Base-by-base conservation (phyloP, 2,329 filamentous ascomycete species). In the Ceratocystiopsis minuta region DNA sequence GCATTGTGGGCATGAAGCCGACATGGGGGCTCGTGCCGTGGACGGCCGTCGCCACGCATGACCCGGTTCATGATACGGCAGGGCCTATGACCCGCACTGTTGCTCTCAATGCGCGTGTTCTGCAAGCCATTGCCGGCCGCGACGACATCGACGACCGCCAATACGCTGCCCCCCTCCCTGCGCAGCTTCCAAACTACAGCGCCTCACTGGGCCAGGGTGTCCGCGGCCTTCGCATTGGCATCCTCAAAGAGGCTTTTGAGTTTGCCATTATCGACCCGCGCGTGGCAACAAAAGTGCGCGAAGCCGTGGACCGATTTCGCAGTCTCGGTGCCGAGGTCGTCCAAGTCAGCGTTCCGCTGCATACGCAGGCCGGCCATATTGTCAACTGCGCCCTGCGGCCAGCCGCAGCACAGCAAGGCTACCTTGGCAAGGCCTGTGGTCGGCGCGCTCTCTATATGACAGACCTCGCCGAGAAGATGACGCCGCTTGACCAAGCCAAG, bases 71-170 rank as follows among this genome's bases (percentile, higher is more conserved):
- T 34, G 56, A 58, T 41, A 52, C 55, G 16, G 48, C 42, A 6
- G 56, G 56, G 0, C 56, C 56, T 3, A 54, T 58, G 49, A 43
- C 56, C 4, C 48, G 36, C 18, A 54, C 45, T 2, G 51, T 52
- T 3, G 46, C 49, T 14, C 54, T 57, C 17, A 52, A 49, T 31
- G 55, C 56, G 2, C 34, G 51, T n/a, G 49, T 57, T 10, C 52
- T 58, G 2, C 52, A 56, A 31, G 54, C 44, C 6, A 51, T 57
- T 34, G 54, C 54, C 1, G 56, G 56, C 3, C 46, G 49, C 2
- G 55, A 58, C 18, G 54, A 51, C 7, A 52, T 55, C 48, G 56
- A 58, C 40, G 56, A 58, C 36, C 48, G 56, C 6, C 53, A 55
- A 39, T 48, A 50, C 7, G 48, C 47, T 35, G 40, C 39, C 15